Base-by-base conservation (phyloP, 2,329 filamentous ascomycete genomes). In the Aaosphaeria arxii region DNA sequence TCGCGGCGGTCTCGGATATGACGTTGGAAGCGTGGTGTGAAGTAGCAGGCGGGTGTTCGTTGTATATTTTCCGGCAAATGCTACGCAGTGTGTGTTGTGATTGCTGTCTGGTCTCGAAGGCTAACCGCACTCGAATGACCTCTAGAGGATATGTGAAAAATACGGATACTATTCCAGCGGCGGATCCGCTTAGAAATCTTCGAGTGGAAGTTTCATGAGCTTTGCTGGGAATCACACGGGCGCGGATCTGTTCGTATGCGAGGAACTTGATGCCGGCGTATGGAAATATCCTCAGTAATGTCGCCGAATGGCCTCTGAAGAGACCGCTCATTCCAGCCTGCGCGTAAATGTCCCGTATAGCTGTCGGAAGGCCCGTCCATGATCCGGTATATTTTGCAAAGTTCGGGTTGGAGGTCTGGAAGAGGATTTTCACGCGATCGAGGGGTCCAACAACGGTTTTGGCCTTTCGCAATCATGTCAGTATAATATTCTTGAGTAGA, bases 181-280 rank as follows among this genome's bases (percentile, higher is more conserved):
- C 64, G 49, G 85, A 85, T 42, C 89, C 89, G 49, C 85, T 86
- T 28, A 88, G 61, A 43, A 94, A 81, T 7, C 94, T 83, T 43
- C 94, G 83, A 30, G 87, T 70, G 1, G 87, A 81, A 0, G 92
- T 97, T 69, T 99, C 94, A 49, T 95, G 80, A 5, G 85, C 76
- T 44, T 78, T 82, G 35, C 73, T 76, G 1, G 81, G 82, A 52
- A 99, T 97, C 31, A 97, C 65, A 11, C 85, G 63, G 9, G 87
- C 83, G 50, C 94, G 88, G 55, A 96, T 89, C 71, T 99, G 94
- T 71, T 99, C 94, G 74, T 99, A 99, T 41, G 92, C 91, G 39
- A 99, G 82, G 65, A 99, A 99, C 66, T 99, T 99, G 72, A 97
- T 96, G 41, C 89, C 92, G 11, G 92, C 94, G 70, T 99, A 99